Evolutionary conservation across 805 yeast genomes (phyloP).

Genomic region (Candida odintsovae): DNA sequence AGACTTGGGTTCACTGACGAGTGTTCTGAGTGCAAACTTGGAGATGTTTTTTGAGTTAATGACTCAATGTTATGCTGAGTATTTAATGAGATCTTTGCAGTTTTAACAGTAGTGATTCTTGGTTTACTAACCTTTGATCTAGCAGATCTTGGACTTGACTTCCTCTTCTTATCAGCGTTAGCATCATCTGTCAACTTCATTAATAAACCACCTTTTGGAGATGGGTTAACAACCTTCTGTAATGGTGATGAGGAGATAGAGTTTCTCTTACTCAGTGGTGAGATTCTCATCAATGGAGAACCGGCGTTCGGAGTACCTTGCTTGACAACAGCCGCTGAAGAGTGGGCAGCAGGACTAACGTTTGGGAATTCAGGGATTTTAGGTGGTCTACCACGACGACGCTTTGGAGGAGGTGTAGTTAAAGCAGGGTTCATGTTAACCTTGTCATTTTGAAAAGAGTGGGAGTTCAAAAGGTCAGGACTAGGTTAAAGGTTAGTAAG

Average conservation of each 20-base stretch:
- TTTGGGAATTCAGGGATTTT: constrained; percentile 7
- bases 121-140: neutral
- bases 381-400: constrained; percentile 27
- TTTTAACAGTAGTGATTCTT: neutral
- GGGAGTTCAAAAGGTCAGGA: neutral
- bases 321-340: constrained; percentile 24
- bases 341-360: constrained; percentile 19
- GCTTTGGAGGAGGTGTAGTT: constrained; percentile 20
- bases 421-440: neutral
- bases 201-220: constrained; percentile 24
- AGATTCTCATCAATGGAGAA: constrained; percentile 24
- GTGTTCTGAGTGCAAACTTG: neutral
- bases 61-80: constrained; percentile 21
- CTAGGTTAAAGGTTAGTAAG: neutral
- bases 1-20: constrained; percentile 22
- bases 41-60: constrained; percentile 5
- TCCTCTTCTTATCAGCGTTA: neutral
- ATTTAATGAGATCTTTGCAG: constrained; percentile 7
- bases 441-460: neutral
- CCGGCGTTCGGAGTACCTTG: constrained; percentile 24
- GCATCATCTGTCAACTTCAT: constrained; percentile 11
- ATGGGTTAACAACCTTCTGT: constrained; percentile 13
- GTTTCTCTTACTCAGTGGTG: constrained; percentile 12
- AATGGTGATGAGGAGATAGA: constrained; percentile 11
- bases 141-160: neutral